These are phyloP conservation scores for Blechomonas ayalai DNA, from an alignment of 208 protist species.

Conservation along the genomic window DNA sequence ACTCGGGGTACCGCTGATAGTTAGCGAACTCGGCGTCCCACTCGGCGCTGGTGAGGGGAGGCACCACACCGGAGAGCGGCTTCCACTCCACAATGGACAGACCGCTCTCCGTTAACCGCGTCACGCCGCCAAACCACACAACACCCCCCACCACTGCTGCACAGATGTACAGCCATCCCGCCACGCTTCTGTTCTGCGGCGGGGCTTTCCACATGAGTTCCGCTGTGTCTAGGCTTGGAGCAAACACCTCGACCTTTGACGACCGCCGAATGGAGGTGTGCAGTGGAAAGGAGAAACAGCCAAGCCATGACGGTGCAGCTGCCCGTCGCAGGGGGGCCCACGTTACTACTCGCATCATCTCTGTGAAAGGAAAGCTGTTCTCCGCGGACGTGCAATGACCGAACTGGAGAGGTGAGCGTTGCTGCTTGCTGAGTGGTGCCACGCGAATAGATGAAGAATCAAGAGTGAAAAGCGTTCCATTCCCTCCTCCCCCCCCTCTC, in stretches of 20 bases:
- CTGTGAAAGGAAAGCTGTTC: too few species aligned
- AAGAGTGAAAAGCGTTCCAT: too few species aligned
- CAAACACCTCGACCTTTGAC: too few species aligned
- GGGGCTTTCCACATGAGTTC: slow-evolving; percentile 17
- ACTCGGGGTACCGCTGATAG: slow-evolving; percentile 96
- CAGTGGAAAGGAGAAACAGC: not conserved
- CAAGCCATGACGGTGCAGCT: not conserved
- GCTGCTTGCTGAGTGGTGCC: too few species aligned
- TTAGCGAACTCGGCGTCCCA: slow-evolving; percentile 95
- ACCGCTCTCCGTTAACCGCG: slow-evolving; percentile 92
- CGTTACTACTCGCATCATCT: slow-evolving; percentile 13
- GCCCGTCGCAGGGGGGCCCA: slow-evolving; percentile 3
- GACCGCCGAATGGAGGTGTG: too few species aligned
- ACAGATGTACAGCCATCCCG: slow-evolving; percentile 84
- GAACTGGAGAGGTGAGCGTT: too few species aligned
- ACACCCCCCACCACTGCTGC: slow-evolving; percentile 85
- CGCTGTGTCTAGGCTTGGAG: not conserved
- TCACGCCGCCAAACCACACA: slow-evolving; percentile 92
- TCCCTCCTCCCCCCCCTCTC: too few species aligned
- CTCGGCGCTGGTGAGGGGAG: slow-evolving; percentile 84
- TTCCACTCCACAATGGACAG: slow-evolving; percentile 95
- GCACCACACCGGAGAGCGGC: slow-evolving; percentile 82
- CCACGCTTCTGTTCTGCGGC: slow-evolving; percentile 55
- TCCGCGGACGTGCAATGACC: too few species aligned
- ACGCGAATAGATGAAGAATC: too few species aligned